Conservation (phyloP, 441 rosid species). For the Euphorbia celastroides region DNA sequence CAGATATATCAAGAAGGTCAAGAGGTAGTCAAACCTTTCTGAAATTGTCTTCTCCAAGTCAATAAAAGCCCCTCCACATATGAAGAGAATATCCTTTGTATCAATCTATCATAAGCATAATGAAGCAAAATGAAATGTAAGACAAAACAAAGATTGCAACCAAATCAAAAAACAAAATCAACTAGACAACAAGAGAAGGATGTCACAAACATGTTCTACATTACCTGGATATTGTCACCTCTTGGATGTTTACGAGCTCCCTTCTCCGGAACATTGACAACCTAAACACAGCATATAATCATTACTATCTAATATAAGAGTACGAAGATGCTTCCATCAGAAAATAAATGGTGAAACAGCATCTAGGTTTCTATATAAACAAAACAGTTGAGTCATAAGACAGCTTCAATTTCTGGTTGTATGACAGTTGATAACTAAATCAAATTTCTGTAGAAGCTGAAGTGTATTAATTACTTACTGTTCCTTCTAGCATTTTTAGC, state of each 20-base stretch:
- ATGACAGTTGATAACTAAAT: background rate
- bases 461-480: slow-evolving; percentile 51
- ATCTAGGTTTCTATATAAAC: background rate
- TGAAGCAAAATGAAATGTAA: slow-evolving; percentile 6
- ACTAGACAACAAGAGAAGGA: background rate
- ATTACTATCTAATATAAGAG: background rate
- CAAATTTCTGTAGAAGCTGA: slow-evolving; percentile 3
- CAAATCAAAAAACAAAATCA: background rate
- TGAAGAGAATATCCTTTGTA: slow-evolving; percentile 97
- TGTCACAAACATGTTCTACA: background rate
- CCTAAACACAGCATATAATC: slow-evolving; percentile 35
- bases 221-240: slow-evolving; percentile 98
- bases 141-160: background rate
- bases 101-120: slow-evolving; percentile 51
- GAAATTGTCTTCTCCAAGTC: slow-evolving; percentile 97
- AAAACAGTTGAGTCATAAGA: slow-evolving; percentile 2
- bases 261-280: slow-evolving; percentile 97
- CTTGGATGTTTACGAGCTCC: slow-evolving; percentile 99
- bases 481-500: slow-evolving; percentile 97
- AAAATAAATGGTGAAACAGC: slow-evolving; percentile 3
- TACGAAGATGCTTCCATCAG: background rate
- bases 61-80: slow-evolving; percentile 92
- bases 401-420: background rate
- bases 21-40: slow-evolving; percentile 55
- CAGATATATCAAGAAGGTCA: background rate